Base-by-base conservation (phyloP, 2,329 filamentous ascomycete species). In the Lecanosticta acicola region DNA sequence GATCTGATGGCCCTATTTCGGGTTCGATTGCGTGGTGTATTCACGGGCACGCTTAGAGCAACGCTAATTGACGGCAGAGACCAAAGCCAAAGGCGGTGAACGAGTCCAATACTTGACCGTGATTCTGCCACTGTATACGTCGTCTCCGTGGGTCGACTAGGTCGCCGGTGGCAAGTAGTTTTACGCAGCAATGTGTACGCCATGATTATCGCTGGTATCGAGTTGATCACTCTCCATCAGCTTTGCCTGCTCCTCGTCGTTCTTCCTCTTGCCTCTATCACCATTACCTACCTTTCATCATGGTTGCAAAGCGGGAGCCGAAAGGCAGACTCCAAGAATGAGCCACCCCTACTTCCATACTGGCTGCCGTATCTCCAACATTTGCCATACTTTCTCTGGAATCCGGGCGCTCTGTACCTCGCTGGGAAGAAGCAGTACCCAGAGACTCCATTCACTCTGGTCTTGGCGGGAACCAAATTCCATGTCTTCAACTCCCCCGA, bases 391-490 rank as follows among this genome's bases (percentile, higher is more conserved):
- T 50, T 41, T 29, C 21, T 41, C 11, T 32, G 32, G n/a, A 35
- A 51, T 35, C 49, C 49, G 3, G 44, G 24, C 16, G 13, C 24
- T 11, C 34, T 41, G 17, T 51, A 41, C 24, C 35, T 29, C 11
- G 14, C 35, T 11, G 24, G 17, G 3, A 17, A 49, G n/a, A 11
- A n/a, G 4, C 41, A 29, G 14, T 51, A 41, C 21, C 20, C 32
- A 19, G 29, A 29, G 4, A 11, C 38, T 9, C 49, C 49, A 7
- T 51, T 45, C 41, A 51, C 49, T 10, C 26, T 51, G 34, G 19
- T 49, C 4, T 41, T 51, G 49, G 40, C 20, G 3, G 39, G 39
- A 8, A 45, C 39, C 4, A 51, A 51, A 29, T 51, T 51, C 26
- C 46, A 51, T 29, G 41, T 51, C 41, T 51, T 48, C 32, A 17